phyloP scores from a whole-genome alignment of 345 rosid genomes.

The Aquilaria sinensis region DNA sequence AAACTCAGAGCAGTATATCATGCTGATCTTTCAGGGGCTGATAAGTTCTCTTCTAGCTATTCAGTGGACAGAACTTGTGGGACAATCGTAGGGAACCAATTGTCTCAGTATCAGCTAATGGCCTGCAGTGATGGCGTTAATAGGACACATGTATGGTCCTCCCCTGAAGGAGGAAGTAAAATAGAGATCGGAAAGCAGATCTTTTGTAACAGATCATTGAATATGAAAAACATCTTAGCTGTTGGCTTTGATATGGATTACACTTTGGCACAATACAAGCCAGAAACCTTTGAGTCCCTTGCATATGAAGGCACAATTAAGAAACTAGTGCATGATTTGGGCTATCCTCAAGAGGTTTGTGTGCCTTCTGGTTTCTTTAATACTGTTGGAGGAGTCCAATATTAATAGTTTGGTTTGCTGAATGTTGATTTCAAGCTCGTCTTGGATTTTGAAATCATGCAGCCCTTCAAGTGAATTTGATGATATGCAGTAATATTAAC shows the following conservation, averaged over 20 bases:
- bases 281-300: constrained; percentile 94
- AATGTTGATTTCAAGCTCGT: too few species aligned
- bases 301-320: constrained; percentile 83
- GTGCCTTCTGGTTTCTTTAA: not conserved
- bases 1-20: too few species aligned
- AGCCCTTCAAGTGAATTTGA: too few species aligned
- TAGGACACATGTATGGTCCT: constrained; percentile 56
- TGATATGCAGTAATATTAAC: too few species aligned
- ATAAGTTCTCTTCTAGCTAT: constrained; percentile 29
- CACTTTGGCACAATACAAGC: constrained; percentile 93
- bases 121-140: constrained; percentile 27
- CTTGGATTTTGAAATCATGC: too few species aligned
- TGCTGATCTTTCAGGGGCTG: constrained; percentile 39
- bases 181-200: constrained; percentile 68
- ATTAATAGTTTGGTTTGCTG: too few species aligned
- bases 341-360: constrained; percentile 88
- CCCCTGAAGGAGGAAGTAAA: constrained; percentile 52
- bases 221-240: constrained; percentile 88
- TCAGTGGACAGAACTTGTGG: constrained; percentile 42
- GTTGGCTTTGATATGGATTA: constrained; percentile 99
- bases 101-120: constrained; percentile 22
- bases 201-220: constrained; percentile 91
- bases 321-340: constrained; percentile 83
- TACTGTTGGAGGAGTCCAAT: too few species aligned
- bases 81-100: constrained; percentile 30